Evolutionary conservation across 2,329 filamentous ascomycete genomes (phyloP), one percentile per base, ranked within the genome.

Genomic region (Davidsoniella virescens): DNA sequence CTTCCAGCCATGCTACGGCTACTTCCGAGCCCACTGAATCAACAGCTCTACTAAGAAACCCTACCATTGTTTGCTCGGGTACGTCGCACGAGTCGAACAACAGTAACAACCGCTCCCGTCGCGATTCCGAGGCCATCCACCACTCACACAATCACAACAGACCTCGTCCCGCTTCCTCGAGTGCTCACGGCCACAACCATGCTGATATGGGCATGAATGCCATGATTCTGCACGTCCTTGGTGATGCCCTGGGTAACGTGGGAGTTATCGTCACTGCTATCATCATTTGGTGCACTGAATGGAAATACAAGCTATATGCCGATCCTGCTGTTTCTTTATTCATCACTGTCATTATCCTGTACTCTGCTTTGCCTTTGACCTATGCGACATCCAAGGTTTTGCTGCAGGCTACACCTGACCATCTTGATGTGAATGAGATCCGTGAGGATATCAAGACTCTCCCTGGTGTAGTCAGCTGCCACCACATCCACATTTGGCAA

Each of bases 401-500:
- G 12, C 76, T 98, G 1, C 92, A 98, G 66, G 92, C 90, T 2
- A 94, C 92, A 0, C 92, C 92, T 0, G 82, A 87, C 53, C 84
- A 90, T 49, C 80, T 98, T 58, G 81, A 82, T 57, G 78, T 95
- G 51, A 82, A 88, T 56, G 85, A 96, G 53, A 90, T 98, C 64
- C 84, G 87, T 57, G 82, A 90, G 56, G 92, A 98, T 62, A 94
- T 98, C 49, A 78, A 88, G 61, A 69, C 76, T 14, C 77, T 98
- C 5, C 82, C 84, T 0, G 88, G 88, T 40, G 84, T 98, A 44
- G 71, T 92, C 54, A 87, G 84, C 62, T 94, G 87, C 61, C 92
- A 98, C 65, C 90, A 98, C 63, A 74, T 98, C 18, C 92, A 98
- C 63, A 87, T 98, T 55, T 98, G 92, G 92, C 90, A 96, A 64